A percentile compares a stretch with the other conserved stretches of the same genome.
phyloP scores from a whole-genome alignment of 441 rosid species.

The Euphorbia corollata region DNA sequence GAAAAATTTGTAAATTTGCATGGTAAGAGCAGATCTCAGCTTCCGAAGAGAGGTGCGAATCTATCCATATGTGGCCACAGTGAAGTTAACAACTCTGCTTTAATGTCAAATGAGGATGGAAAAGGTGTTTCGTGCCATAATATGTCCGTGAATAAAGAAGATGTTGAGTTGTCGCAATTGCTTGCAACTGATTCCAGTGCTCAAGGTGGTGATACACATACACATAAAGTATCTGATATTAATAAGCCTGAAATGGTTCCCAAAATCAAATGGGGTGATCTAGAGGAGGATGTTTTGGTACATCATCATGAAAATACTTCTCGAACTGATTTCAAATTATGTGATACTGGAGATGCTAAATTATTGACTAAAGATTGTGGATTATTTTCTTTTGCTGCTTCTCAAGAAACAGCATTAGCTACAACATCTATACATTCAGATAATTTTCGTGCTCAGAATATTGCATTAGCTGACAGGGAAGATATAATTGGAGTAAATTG shows the following conservation, averaged over 20 bases:
- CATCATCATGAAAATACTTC: slow-evolving; percentile 25
- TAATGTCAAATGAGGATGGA: slow-evolving; percentile 23
- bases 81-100: slow-evolving; percentile 23
- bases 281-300: slow-evolving; percentile 43
- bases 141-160: slow-evolving; percentile 27
- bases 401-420: slow-evolving; percentile 21
- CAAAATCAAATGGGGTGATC: slow-evolving; percentile 59
- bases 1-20: slow-evolving; percentile 27
- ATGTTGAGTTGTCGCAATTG: slow-evolving; percentile 16
- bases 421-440: slow-evolving; percentile 20
- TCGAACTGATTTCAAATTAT: slow-evolving; percentile 32
- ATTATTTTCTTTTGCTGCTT: slow-evolving; percentile 24
- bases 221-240: slow-evolving; percentile 16
- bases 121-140: slow-evolving; percentile 16
- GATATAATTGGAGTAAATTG: slow-evolving; percentile 22
- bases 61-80: slow-evolving; percentile 14
- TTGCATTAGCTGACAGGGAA: slow-evolving; percentile 22
- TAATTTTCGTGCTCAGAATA: slow-evolving; percentile 16
- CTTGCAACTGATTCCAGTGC: slow-evolving; percentile 21
- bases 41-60: slow-evolving; percentile 24
- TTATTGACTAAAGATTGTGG: slow-evolving; percentile 24
- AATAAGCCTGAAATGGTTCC: slow-evolving; percentile 30
- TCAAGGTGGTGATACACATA: slow-evolving; percentile 22
- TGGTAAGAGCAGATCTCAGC: slow-evolving; percentile 28
- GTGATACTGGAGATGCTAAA: slow-evolving; percentile 26